Conservation (phyloP, 2,329 filamentous ascomycete genomes). For the Magnaporthales sp. region DNA sequence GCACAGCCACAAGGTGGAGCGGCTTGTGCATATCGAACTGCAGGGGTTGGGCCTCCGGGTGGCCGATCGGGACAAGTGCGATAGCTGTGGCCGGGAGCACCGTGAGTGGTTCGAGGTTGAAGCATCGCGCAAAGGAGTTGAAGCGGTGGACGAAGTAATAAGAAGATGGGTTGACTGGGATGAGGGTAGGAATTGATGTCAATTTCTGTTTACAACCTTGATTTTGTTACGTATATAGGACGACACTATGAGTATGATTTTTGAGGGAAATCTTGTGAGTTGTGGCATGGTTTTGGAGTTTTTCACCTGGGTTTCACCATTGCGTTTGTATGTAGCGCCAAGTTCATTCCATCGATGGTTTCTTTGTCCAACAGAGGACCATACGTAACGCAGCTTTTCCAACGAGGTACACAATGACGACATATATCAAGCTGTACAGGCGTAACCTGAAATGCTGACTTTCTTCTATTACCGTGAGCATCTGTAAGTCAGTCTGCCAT, state of each 20-base stretch:
- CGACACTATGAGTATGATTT: not conserved
- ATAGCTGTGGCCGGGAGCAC: constrained; percentile 75
- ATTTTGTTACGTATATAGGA: not conserved
- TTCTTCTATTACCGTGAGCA: not conserved
- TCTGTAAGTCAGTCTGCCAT: too few species aligned
- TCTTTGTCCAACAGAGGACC: not conserved
- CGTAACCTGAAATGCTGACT: not conserved
- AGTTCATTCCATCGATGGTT: not conserved
- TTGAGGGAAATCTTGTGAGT: not conserved
- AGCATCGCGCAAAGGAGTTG: constrained; percentile 61
- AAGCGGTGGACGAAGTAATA: constrained; percentile 55
- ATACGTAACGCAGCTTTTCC: not conserved
- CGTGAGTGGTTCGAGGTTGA: constrained; percentile 93
- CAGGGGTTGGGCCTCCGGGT: constrained; percentile 47
- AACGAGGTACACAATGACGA: not conserved
- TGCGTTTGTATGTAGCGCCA: not conserved
- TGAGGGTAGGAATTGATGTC: constrained; percentile 28
- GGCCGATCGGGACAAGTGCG: constrained; percentile 51
- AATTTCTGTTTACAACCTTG: not conserved
- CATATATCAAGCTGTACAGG: not conserved
- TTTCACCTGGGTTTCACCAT: not conserved
- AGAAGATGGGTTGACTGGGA: constrained; percentile 81
- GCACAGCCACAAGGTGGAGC: constrained; percentile 80
- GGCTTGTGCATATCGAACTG: constrained; percentile 87
- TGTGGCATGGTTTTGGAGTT: not conserved